Conservation (phyloP, 257 asterid genomes). For the Forsythia viridissima region DNA sequence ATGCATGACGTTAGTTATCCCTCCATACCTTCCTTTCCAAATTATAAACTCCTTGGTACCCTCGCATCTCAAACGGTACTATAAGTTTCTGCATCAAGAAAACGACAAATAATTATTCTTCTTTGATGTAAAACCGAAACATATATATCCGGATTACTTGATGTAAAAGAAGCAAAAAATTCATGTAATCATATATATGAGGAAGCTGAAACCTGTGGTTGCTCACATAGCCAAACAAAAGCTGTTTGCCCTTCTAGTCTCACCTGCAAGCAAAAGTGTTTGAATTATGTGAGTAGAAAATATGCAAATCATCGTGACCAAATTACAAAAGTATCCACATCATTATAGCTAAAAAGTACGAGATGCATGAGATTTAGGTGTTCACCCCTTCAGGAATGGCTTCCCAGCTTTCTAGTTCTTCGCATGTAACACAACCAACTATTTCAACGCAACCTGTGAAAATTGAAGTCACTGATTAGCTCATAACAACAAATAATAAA, state of each 20-base stretch:
- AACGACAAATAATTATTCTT: background rate
- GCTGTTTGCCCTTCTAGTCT: slow-evolving; percentile 83
- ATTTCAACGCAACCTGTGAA: slow-evolving; percentile 82
- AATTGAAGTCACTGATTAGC: slow-evolving; percentile 3
- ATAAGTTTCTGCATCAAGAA: slow-evolving; percentile 65
- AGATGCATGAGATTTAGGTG: background rate
- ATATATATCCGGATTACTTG: background rate
- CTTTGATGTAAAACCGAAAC: background rate
- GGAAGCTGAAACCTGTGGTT: slow-evolving; percentile 64
- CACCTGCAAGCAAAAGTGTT: slow-evolving; percentile 50
- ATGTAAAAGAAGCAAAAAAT: background rate
- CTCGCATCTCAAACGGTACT: slow-evolving; percentile 95
- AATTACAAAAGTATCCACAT: background rate
- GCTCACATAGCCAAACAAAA: slow-evolving; percentile 93
- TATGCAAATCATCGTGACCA: background rate
- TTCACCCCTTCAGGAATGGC: slow-evolving; percentile 73
- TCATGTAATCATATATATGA: background rate
- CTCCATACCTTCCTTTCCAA: slow-evolving; percentile 74
- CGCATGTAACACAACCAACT: slow-evolving; percentile 79
- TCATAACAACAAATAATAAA: background rate
- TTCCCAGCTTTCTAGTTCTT: slow-evolving; percentile 78
- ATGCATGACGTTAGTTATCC: slow-evolving; percentile 1
- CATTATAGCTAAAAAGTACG: background rate
- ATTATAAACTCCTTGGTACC: slow-evolving; percentile 89
- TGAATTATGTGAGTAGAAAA: slow-evolving; percentile 10